Conservation (phyloP, 176 grass and related monocot species). For the Cocos nucifera region DNA sequence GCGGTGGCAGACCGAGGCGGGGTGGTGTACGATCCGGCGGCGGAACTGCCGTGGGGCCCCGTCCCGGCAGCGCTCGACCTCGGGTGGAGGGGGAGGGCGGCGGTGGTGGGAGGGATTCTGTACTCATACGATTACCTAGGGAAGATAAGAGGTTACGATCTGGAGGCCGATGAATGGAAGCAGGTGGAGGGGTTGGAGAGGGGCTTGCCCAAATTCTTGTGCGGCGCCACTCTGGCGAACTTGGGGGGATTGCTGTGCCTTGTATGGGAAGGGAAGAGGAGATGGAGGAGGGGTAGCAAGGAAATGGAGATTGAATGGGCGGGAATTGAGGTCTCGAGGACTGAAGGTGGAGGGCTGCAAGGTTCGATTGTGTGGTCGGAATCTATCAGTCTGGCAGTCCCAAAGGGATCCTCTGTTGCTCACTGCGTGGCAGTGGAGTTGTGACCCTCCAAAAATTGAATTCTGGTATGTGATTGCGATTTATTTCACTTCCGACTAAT, state of each 20-base stretch:
- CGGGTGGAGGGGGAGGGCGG: constrained; percentile 84
- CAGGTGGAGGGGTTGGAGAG: constrained; percentile 50
- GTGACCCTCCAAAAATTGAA: constrained; percentile 23
- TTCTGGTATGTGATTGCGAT: too few species aligned
- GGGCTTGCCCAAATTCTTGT: constrained; percentile 63
- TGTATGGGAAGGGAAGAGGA: constrained; percentile 62
- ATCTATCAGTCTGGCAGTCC: constrained; percentile 30
- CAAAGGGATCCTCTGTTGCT: constrained; percentile 41
- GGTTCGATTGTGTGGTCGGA: constrained; percentile 65
- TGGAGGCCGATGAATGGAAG: constrained; percentile 47
- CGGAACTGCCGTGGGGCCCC: constrained; percentile 39
- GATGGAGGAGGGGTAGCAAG: constrained; percentile 2
- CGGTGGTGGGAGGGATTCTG: constrained; percentile 50
- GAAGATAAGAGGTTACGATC: constrained; percentile 76
- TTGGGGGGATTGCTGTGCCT: constrained; percentile 59
- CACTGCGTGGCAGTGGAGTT: constrained; percentile 71
- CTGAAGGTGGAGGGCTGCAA: constrained; percentile 20
- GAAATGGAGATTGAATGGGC: constrained; percentile 76
- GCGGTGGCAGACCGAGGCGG: constrained; percentile 79
- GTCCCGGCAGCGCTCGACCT: constrained; percentile 61
- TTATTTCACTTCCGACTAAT: too few species aligned
- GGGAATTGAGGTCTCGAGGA: constrained; percentile 44
- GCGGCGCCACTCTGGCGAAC: constrained; percentile 57
- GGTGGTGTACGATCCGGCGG: constrained; percentile 52
- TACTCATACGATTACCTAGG: constrained; percentile 87